A percentile compares a stretch with the other conserved stretches of the same genome.
Conservation (phyloP, 257 asterid species). For the Solanum arcanum region DNA sequence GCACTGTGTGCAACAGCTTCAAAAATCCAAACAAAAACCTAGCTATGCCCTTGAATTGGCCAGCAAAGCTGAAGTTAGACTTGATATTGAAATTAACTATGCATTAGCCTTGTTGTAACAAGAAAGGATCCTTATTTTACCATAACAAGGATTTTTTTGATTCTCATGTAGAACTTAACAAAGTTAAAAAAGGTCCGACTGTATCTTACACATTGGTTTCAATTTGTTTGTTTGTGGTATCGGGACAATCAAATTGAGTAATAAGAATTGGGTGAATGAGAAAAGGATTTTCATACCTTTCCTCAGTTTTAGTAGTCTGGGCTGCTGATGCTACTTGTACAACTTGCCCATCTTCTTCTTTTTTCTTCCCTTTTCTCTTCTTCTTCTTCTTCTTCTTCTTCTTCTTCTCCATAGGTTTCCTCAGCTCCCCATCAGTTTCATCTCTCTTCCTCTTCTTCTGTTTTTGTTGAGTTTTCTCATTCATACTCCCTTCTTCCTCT, state of each 20-base stretch:
- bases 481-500: conserved; percentile 2
- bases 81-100: not conserved
- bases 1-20: not conserved
- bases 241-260: not conserved
- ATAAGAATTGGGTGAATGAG: conserved; percentile 1
- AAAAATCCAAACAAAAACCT: not conserved
- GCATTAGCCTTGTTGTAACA: not conserved
- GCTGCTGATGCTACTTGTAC: conserved; percentile 1
- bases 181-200: not conserved
- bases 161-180: not conserved
- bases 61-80: not conserved
- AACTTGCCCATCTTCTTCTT: not conserved
- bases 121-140: not conserved
- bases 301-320: conserved; percentile 6
- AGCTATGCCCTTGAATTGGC: not conserved
- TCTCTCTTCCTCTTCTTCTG: conserved; percentile 19
- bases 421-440: conserved; percentile 22
- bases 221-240: not conserved
- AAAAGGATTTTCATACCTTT: conserved; percentile 7
- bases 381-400: conserved; percentile 24
- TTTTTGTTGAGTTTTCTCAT: conserved; percentile 23
- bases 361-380: not conserved
- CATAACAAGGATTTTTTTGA: not conserved
- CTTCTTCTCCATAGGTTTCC: conserved; percentile 15
- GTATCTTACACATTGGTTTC: not conserved